Base-by-base conservation (phyloP, 768 basidiomycete species). In the Nevesoporus exiguus region DNA sequence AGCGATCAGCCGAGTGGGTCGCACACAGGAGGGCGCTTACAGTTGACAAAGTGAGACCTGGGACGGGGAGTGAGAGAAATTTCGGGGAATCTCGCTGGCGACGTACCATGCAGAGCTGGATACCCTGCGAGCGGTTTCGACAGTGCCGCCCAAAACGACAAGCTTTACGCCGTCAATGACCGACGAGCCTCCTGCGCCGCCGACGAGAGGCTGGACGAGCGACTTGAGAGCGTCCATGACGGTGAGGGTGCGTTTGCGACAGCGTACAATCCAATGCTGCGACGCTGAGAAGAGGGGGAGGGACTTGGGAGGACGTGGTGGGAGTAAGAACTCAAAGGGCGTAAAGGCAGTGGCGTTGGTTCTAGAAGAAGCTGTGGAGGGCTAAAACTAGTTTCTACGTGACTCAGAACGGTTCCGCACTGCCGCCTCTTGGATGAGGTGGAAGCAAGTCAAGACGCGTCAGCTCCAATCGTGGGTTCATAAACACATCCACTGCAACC, bases 101-200 rank as follows among this genome's bases (percentile, higher is more conserved):
- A 52, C 80, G 56, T 65, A 87, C 90, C 90, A 92, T 41, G 87
- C 90, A 53, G 87, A 85, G 71, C 88, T 89, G 21, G 88, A 88
- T 30, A 90, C 83, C 58, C 90, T 76, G 63, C 90, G 78, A 0
- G 90, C 90, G 0, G 90, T 93, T 73, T 92, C 90, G 54, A 93
- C 90, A 1, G 90, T 91, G 52, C 90, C 90, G 54, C 90, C 90
- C 47, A 93, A 78, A 42, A 92, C 88, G 72, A 93, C 90, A 66
- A 92, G 87, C 74, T 93, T 93, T 77, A 91, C 85, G 60, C 89
- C 90, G 66, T 93, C 90, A 71, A 93, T 80, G 76, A 91, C 82
- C 46, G 87, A 89, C 25, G 85, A 87, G 60, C 84, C 81, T 47
- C 81, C 85, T 66, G 78, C 81, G 71, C 83, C 83, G 72, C 84